Base-by-base conservation (phyloP, 2,329 filamentous ascomycete species). In the Aureobasidium sp. region DNA sequence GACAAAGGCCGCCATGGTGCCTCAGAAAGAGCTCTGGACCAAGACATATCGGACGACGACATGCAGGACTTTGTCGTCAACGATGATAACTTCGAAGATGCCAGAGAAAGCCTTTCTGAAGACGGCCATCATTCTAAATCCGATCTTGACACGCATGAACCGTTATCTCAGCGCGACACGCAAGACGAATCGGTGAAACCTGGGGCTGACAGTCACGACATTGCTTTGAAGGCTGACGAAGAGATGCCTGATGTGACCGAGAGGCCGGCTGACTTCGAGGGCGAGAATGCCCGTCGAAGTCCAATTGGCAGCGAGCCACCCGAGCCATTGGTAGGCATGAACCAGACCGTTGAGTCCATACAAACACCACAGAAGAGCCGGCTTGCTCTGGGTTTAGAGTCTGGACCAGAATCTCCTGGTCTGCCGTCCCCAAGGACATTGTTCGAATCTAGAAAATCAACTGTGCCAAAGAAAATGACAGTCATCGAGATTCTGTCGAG, bases 11-110 rank as follows among this genome's bases (percentile, higher is more conserved):
- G 5, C 5, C 47, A 27, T 29, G n/a, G 25, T 13, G 32, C 34
- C 16, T 4, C 13, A n/a, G 9, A 2, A 21, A 25, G 32, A 32
- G 41, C 30, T 34, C 53, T 7, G 6, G 11, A 32, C 16, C 39
- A n/a, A 8, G 29, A 49, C 16, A n/a, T 11, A 13, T 37, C 54
- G 16, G 45, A 63, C 27, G 53, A 59, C 16, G 54, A 42, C 30
- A 59, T 59, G 39, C 27, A 62, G 13, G 54, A 62, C n/a, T 61
- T 64, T 14, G 37, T 54, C 36, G 59, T 47, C 30, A 49, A 61
- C 21, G 59, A 55, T 14, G 59, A 61, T 6, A 36, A 34, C 25
- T 53, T 61, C 29, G 59, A 61, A 50, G 44, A 59, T 9, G 44
- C 45, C 16, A 44, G 45, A 42, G 57, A 59, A 13, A 49, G 37